These are phyloP conservation scores for Suhomyces bokatorum DNA, from an alignment of 1,139 yeast species.

Conservation along the genomic window DNA sequence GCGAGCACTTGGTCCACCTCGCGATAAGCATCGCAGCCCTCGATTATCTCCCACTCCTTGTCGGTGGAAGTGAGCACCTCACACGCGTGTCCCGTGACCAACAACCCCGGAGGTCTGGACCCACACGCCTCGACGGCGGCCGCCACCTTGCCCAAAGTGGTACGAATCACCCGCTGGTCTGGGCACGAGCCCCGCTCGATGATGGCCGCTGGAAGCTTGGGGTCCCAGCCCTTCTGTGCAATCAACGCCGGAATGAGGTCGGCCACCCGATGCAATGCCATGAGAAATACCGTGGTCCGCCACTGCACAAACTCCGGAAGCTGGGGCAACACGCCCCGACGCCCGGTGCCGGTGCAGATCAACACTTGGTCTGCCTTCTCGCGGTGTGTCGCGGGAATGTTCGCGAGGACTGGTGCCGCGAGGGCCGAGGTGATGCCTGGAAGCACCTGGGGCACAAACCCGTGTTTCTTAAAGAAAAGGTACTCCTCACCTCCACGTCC, in stretches of 20 bases:
- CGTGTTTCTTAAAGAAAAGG: slow-evolving; percentile 63
- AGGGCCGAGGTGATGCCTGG: slow-evolving; percentile 93
- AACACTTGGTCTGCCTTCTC: slow-evolving; percentile 91
- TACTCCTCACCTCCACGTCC: slow-evolving; percentile 98
- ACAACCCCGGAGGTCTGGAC: slow-evolving; percentile 89
- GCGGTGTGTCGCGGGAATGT: slow-evolving; percentile 89
- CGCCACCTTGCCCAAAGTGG: slow-evolving; percentile 64
- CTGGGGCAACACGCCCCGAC: slow-evolving; percentile 78
- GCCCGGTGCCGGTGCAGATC: slow-evolving; percentile 93
- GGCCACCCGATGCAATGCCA: slow-evolving; percentile 84
- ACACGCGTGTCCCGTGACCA: slow-evolving; percentile 83
- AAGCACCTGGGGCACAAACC: slow-evolving; percentile 69
- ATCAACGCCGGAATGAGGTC: slow-evolving; percentile 64
- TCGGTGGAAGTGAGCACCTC: slow-evolving; percentile 47
- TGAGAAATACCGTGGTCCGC: slow-evolving; percentile 83
- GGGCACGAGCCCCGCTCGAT: slow-evolving; percentile 93
- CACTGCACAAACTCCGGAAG: slow-evolving; percentile 71
- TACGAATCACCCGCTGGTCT: slow-evolving; percentile 83
- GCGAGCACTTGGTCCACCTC: neutral
- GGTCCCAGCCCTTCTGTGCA: slow-evolving; percentile 62
- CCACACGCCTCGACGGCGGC: slow-evolving; percentile 80
- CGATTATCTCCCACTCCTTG: slow-evolving; percentile 56
- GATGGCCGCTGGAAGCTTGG: slow-evolving; percentile 74
- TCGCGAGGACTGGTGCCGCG: slow-evolving; percentile 83
- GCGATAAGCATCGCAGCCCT: slow-evolving; percentile 41